These are phyloP conservation scores for Paramecium tetraurelia DNA, from an alignment of 73 alveolate species.

Conservation along the genomic window DNA sequence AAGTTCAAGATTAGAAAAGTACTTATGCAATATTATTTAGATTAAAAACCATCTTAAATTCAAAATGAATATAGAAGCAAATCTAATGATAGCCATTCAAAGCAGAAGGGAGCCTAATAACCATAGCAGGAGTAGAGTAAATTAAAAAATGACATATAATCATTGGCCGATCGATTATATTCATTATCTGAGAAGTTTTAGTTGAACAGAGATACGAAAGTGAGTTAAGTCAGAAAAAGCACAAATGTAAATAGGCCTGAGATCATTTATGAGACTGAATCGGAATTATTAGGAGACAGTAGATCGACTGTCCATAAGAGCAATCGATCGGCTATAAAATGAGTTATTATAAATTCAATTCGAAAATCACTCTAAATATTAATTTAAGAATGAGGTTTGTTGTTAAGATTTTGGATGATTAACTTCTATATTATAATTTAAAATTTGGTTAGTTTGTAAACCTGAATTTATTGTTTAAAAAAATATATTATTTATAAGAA, in stretches of 20 bases:
- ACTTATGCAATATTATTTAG: neutral
- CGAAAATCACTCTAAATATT: neutral
- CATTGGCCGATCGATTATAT: neutral
- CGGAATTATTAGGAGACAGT: neutral
- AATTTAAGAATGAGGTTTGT: neutral
- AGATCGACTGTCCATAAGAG: neutral
- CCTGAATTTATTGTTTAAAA: neutral
- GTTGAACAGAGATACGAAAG: neutral
- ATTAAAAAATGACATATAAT: neutral
- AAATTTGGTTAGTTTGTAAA: neutral
- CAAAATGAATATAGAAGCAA: neutral
- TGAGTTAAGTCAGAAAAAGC: neutral
- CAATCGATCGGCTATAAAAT: neutral
- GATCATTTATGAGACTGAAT: conserved; percentile 22
- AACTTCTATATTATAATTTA: neutral
- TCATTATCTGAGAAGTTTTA: conserved; percentile 16
- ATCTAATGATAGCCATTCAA: neutral
- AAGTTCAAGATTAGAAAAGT: neutral
- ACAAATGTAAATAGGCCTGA: neutral
- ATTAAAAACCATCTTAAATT: neutral
- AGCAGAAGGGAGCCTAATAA: neutral
- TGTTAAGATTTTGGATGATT: neutral
- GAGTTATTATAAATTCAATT: neutral
- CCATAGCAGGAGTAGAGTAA: neutral
- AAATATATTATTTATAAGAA: neutral